Base-by-base conservation (phyloP, 495 filamentous ascomycete genomes). In the Lentithecium fluviatile region DNA sequence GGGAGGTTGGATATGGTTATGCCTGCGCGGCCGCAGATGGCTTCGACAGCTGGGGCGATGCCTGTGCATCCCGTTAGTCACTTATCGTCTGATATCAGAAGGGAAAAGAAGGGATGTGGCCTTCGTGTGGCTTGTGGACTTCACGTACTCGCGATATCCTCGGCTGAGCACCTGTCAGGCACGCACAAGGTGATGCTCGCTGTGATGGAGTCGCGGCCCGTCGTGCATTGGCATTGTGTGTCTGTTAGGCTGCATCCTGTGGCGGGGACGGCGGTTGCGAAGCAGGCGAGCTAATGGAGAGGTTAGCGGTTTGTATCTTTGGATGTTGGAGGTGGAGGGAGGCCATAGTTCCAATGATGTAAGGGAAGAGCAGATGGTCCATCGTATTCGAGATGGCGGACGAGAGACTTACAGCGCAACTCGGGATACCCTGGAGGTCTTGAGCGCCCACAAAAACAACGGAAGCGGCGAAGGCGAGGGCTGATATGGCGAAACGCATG, bases 181-280 rank as follows among this genome's bases (percentile, higher is more conserved):
- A 74, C 45, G 48, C 72, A 74, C 2, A 51, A 53, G 8, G 69
- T 59, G 15, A 61, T 61, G 20, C 15, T 10, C 1, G 45, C 29
- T 7, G 59, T 55, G 64, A 75, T 73, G 25, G 34, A 58, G 17
- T 57, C 51, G 26, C 32, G n/a, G 36, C 67, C 66, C 1, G 65
- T 70, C 20, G 69, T 71, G 70, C 72, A 75, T 50, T 72, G 69
- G 69, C 72, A 75, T 6, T 54, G 43, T 37, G 43, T 58, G 52
- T 75, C 71, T 12, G 57, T 64, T 37, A 60, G 19, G 19, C 13
- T 13, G 64, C 72, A 75, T 23, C 56, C 60, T 25, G 67, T 40
- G 8, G 54, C 53, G 26, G 46, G 24, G 64, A 72, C 60, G 54
- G 71, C 72, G 49, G 55, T 25, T n/a, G 46, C 50, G 58, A 73